Evolutionary conservation across 257 asterid species (phyloP), one percentile per base, ranked within the genome.

Genomic region (Solanum medicagineum): DNA sequence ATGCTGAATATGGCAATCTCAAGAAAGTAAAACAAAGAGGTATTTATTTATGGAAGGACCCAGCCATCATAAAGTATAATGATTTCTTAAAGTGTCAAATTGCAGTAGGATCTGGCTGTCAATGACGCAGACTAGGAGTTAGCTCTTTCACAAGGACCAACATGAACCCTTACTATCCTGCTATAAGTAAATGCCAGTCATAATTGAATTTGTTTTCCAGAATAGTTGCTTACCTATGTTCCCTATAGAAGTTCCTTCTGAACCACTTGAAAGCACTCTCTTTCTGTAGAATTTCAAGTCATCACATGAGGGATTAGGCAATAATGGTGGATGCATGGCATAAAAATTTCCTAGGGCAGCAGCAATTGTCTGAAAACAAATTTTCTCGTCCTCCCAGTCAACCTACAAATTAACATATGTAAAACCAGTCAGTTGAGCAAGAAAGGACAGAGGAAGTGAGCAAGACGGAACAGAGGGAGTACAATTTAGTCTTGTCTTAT

Each of bases 321-420:
- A 86, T 88, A 96, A n/a, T 15, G 99, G 99, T 65, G 98, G 97
- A 91, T 95, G 95, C 85, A 96, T 89, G 75, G 98, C 98, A 80
- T 96, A 95, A 87, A 95, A 96, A 86, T 90, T 92, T 74, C 96
- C 99, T 83, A 96, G 92, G 83, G 98, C 95, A 90, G 98, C 99
- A 88, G 99, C 98, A 86, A 96, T 91, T 62, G 98, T 91, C 89
- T 94, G 97, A 87, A 96, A 95, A 90, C 99, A 96, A 45, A 83
- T 54, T 89, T 89, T 93, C 93, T 96, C 99, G 24, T 93, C 93
- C 77, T 94, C 95, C 99, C 99, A 96, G 71, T 95, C 85, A 87
- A 96, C 97, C 99, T 96, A 88, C 88, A 84, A 84, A 80, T 77
- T 12, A 81, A 74, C n/a, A 54, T 14, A 62, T 51, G 24, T n/a